Base-by-base conservation (phyloP, 768 basidiomycete genomes). In the Lactifluus hygrophoroides region DNA sequence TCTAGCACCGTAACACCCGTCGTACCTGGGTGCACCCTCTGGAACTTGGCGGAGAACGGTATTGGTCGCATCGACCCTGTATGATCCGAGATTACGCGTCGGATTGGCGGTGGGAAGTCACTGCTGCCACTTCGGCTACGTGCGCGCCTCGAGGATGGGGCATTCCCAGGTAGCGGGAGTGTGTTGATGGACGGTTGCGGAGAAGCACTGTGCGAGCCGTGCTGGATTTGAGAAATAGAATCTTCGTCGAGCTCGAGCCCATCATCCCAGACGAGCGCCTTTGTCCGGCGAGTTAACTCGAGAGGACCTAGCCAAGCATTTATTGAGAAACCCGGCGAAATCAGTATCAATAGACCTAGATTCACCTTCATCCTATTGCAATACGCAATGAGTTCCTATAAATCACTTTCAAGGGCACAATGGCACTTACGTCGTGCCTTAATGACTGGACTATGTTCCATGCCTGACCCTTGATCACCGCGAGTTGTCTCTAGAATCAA, bases 401-500 rank as follows among this genome's bases (percentile, higher is more conserved):
- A 21, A 38, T 10, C 11, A 14, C 17, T 53, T 48, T 10, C 5
- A 30, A 54, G 53, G 37, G 30, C 7, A 44, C 13, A 1, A 58
- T 10, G 28, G 42, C 30, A 76, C 85, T 69, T 67, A 90, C 89
- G 19, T 74, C 68, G 68, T 93, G 90, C 65, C 79, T 85, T 51
- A 93, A 72, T 2, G 88, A 91, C 68, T 93, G 87, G 2, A 94
- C 79, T 37, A 94, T 86, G 65, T 94, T 93, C 81, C 86, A 91
- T 42, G 88, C 92, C 69, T 94, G 92, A 13, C 90, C 92, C 73
- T 94, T 94, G 58, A 95, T 86, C 5, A 95, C 90, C n/a, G 90
- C 86, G 56, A 94, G 72, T 77, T 95, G 93, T 60, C 86, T 77
- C 86, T 89, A 66, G 43, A 56, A 27, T 47, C 32, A 27, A n/a